Base-by-base conservation (phyloP, 345 rosid species). In the Draba incana region DNA sequence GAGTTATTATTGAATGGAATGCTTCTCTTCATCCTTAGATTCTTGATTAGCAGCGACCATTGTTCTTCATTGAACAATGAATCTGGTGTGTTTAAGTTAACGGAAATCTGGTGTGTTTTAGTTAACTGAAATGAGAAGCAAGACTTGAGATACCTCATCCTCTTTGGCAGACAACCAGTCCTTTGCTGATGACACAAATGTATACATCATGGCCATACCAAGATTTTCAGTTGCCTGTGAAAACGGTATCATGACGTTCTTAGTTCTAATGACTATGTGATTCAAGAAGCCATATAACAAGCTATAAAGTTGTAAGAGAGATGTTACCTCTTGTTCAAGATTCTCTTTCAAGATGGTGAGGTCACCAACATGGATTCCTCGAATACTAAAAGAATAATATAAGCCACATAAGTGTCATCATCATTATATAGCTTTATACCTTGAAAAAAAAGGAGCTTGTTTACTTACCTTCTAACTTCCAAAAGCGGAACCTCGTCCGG, bases 141-240 rank as follows among this genome's bases (percentile, higher is more conserved):
- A 37, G 46, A 31, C 51, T 46, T 0, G 31, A 23, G 49, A 57
- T 84, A 90, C 98, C 58, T 92, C 97, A 68, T 92, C 98, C 75
- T 92, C 88, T 77, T 78, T 85, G 25, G 83, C 89, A 68, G 89
- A 80, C 49, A 94, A 70, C 97, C 99, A 94, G 56, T 92, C 99
- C 75, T 91, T 83, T 65, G 98, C 96, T 62, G 93, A 91, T 69
- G 92, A 66, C 59, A 89, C 88, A 72, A 92, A 75, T 50, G 99
- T 89, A 83, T 94, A 94, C 41, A 91, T 66, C 98, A 95, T 94
- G 37, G 98, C 90, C 99, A 91, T 94, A 55, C 99, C 98, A 73
- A 94, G 96, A 71, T 89, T 94, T 78, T 94, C 97, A 57, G 84
- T 71, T 53, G 96, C 98, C 98, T 94, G 83, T 24, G 42, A 46